Base-by-base conservation (phyloP, 2,329 filamentous ascomycete genomes). In the Didymella arachidicola region DNA sequence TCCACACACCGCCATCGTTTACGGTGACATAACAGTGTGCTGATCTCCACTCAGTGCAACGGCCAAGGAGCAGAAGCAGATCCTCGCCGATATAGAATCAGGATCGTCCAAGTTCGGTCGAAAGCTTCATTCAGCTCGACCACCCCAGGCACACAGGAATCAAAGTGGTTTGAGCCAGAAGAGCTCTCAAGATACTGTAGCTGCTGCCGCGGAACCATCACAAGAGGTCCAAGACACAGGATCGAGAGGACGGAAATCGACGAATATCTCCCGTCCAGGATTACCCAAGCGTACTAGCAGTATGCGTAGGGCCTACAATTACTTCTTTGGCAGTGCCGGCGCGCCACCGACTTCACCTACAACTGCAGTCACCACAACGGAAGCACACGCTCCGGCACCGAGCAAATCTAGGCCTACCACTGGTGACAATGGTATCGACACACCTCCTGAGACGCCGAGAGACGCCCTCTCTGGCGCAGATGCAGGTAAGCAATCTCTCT, bases 221-320 rank as follows among this genome's bases (percentile, higher is more conserved):
- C 64, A 59, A n/a, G 61, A 69, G 45, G 65, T 65, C 46, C 68
- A 73, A 55, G 69, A 73, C 12, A n/a, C 41, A 43, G 18, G 41
- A 42, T 67, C 71, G 46, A 61, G 71, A 68, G 72, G 73, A 55
- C 73, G 74, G 19, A 72, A 69, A 57, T 75, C 74, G 30, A 69
- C 70, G 11, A 70, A 43, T 36, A 68, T 68, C 46, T 57, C 62
- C 48, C 70, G 74, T 47, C 74, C 74, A n/a, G 69, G 69, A 61
- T 64, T 76, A 19, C 73, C 72, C 55, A 75, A 74, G 57, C 72
- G 75, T 27, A 72, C 68, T 26, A 74, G 71, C 75, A 77, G 74
- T 48, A 78, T 78, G 76, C 69, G 70, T 60, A 69, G 75, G 57
- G 75, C 75, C 10, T 77, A 77, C 69, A 75, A 76, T 63, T 78